Evolutionary conservation across 345 rosid genomes (phyloP), one percentile per base, ranked within the genome.

Genomic region (Orychophragmus violaceus): DNA sequence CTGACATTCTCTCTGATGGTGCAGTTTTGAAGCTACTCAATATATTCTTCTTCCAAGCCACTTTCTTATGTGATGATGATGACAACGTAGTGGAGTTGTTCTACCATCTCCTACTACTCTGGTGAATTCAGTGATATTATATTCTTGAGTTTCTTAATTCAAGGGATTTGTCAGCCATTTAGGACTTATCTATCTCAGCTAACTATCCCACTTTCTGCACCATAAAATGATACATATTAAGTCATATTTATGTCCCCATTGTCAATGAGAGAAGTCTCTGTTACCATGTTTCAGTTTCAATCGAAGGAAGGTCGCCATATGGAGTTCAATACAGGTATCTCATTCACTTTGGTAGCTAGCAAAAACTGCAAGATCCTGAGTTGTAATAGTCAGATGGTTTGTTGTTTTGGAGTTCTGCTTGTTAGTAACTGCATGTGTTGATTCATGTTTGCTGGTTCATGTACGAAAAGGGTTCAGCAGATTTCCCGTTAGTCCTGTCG

Each of bases 101-200:
- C 78, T 68, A 74, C 78, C 78, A 74, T 63, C 42, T 74, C 78
- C 74, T 74, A 64, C 71, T 74, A 74, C 28, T 44, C 29, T 74
- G 27, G 60, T 61, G 45, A 14, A 33, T 72, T 74, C 64, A 45
- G 27, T 46, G 9, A 33, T 74, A 67, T 74, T 61, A 61, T 66
- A 74, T 74, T 74, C 78, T 23, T 46, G 16, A 54, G 74, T 55
- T 59, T 52, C 72, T 41, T 51, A 52, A 42, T 66, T 55, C 64
- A 54, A 68, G 9, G 53, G 35, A 53, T 14, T 62, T 44, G 69
- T 67, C 69, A 33, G 36, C 68, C 69, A 45, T 67, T 42, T 73
- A 54, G 21, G 71, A 64, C 60, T 48, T 59, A 23, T 49, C 9
- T 44, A 13, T 44, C 50, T 24, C 58, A 27, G 32, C 19, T 8